These are phyloP conservation scores for Corymbia calophylla DNA, from an alignment of 441 rosid species.

Conservation along the genomic window DNA sequence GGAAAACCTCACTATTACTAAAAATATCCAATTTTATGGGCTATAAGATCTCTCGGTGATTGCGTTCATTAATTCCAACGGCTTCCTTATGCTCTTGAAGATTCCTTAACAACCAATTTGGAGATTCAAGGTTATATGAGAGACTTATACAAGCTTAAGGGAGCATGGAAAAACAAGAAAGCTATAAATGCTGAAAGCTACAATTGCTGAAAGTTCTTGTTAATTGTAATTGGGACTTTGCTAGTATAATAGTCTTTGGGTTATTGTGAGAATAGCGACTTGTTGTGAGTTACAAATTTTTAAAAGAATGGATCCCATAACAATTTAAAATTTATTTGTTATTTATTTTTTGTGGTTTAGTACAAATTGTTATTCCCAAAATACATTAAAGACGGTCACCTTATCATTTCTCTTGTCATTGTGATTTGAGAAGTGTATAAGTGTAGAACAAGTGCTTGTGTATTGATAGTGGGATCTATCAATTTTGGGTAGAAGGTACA, in stretches of 20 bases:
- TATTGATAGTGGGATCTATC: neutral
- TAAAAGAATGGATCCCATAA: too few relatives aligned
- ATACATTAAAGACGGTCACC: too few relatives aligned
- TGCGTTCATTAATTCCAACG: neutral
- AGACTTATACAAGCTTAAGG: neutral
- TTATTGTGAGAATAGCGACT: too few relatives aligned
- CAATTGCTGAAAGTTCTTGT: neutral
- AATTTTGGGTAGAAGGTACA: neutral
- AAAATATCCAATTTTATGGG: neutral
- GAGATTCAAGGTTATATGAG: neutral
- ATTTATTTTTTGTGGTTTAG: too few relatives aligned
- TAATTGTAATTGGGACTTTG: neutral
- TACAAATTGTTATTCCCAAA: too few relatives aligned
- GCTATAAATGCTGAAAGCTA: neutral
- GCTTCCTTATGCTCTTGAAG: too few relatives aligned
- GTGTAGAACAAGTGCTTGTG: neutral
- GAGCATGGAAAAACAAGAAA: neutral
- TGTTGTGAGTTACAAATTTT: too few relatives aligned
- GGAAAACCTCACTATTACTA: neutral
- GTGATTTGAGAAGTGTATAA: neutral
- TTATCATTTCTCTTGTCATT: too few relatives aligned
- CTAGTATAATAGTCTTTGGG: too few relatives aligned
- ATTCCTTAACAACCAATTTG: neutral
- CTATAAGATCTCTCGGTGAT: neutral
- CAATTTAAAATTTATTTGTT: too few relatives aligned